Base-by-base conservation (phyloP, 2,329 filamentous ascomycete species). In the Verticillium albo-atrum region DNA sequence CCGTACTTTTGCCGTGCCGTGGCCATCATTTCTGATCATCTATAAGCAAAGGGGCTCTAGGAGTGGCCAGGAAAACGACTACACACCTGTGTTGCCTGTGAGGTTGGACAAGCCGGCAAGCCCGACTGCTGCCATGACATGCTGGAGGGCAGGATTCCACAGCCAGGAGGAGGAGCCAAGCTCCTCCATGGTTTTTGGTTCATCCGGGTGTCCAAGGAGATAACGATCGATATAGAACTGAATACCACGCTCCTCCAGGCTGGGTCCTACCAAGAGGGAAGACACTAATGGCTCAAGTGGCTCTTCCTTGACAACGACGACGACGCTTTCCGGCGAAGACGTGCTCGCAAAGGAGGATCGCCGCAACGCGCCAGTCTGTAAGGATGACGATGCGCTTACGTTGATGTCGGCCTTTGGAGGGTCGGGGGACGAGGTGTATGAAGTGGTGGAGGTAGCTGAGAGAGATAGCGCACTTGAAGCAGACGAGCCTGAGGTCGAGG, bases 41-140 rank as follows among this genome's bases (percentile, higher is more conserved):
- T 23, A 14, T 54, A 28, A 54, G 52, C 17, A 20, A 20, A 47
- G n/a, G 34, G 14, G 15, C 12, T n/a, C 34, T 20, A 6, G 9
- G 7, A 15, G 12, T 7, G 20, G 32, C 4, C 10, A 28, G 2
- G 12, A 37, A 3, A 4, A 28, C 20, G 42, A 25, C 42, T 4
- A 50, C 42, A 10, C 15, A 56, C 54, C 34, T 20, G 71, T 70
- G 53, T 83, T 77, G 23, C 76, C 76, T 28, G 73, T 76, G 20
- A 85, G 69, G 59, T 86, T 86, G 3, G 82, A 80, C 60, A 88
- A 67, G 61, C 82, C 82, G 0, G 84, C 84, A 54, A 86, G 75
- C 2, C 85, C 85, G 20, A 87, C 77, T 15, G 85, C 83, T 9
- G 79, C 71, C 72, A 87, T 82, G 53, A 82, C 77, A 34, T 80